Conservation (phyloP, 2,329 filamentous ascomycete genomes). For the Aspergillus fijiensis region DNA sequence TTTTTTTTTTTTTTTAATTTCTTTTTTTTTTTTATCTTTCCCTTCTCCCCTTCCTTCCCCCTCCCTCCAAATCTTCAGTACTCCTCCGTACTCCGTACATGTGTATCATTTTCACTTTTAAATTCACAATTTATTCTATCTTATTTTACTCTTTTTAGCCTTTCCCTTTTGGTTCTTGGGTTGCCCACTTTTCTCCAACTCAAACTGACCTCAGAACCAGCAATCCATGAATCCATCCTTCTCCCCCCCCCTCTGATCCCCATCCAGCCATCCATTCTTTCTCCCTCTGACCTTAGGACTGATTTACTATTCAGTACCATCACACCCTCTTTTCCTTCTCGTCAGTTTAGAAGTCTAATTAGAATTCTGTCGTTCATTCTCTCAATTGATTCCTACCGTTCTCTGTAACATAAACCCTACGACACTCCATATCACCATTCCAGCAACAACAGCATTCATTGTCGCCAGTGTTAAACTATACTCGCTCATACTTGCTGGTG, state of each 20-base stretch:
- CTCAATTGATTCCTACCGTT: slow-evolving; percentile 6
- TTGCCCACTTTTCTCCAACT: not conserved
- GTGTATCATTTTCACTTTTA: not conserved
- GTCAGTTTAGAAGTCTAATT: too few relatives aligned
- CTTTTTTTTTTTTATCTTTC: slow-evolving; percentile 4
- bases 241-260: too few relatives aligned
- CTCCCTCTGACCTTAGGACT: not conserved
- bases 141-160: not conserved
- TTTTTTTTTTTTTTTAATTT: not conserved
- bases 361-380: not conserved
- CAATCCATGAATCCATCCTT: not conserved
- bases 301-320: slow-evolving; percentile 11
- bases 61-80: not conserved
- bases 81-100: not conserved
- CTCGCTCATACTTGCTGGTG: too few relatives aligned
- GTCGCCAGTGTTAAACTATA: not conserved
- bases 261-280: not conserved
- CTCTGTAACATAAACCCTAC: not conserved
- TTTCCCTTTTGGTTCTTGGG: not conserved
- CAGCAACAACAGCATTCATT: not conserved
- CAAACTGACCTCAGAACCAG: not conserved
- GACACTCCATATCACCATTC: too few relatives aligned
- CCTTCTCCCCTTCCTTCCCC: not conserved
- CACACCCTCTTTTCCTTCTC: not conserved
- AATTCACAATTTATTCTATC: not conserved